Evolutionary conservation across 176 grass and related monocot species (phyloP).

Genomic region (Calamus simplicifolius): DNA sequence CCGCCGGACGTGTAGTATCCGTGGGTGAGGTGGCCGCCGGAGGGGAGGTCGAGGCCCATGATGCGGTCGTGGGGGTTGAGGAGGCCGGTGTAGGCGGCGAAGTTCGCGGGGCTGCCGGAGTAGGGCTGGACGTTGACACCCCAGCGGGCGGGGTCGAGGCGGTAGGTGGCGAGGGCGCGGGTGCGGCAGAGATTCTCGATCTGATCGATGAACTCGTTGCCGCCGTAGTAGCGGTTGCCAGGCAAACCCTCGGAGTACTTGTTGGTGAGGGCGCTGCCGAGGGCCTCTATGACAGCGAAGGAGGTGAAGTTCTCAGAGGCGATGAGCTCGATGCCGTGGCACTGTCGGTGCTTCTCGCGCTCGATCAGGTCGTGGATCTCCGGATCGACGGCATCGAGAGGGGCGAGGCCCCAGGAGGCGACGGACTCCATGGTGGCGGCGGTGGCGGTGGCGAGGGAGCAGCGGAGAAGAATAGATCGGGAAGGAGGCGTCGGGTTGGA

Average conservation of each 20-base stretch:
- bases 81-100: slow-evolving; percentile 12
- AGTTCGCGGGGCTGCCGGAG: slow-evolving; percentile 19
- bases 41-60: slow-evolving; percentile 22
- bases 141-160: slow-evolving; percentile 7
- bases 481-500: neutral
- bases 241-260: slow-evolving; percentile 21
- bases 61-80: slow-evolving; percentile 15
- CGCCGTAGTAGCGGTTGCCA: slow-evolving; percentile 15
- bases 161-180: slow-evolving; percentile 12
- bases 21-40: slow-evolving; percentile 13
- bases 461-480: neutral
- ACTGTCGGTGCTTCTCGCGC: slow-evolving; percentile 14
- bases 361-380: slow-evolving; percentile 19
- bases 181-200: slow-evolving; percentile 17
- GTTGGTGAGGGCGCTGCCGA: slow-evolving; percentile 19
- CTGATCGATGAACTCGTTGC: slow-evolving; percentile 12
- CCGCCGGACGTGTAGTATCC: slow-evolving; percentile 10
- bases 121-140: slow-evolving; percentile 21
- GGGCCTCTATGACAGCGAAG: slow-evolving; percentile 16
- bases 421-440: neutral
- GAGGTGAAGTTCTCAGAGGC: slow-evolving; percentile 23
- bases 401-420: slow-evolving; percentile 7
- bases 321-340: slow-evolving; percentile 21
- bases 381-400: slow-evolving; percentile 1
- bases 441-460: neutral